Conservation (phyloP, 148 eudicot genomes). For the Rhododendron griersonianum region DNA sequence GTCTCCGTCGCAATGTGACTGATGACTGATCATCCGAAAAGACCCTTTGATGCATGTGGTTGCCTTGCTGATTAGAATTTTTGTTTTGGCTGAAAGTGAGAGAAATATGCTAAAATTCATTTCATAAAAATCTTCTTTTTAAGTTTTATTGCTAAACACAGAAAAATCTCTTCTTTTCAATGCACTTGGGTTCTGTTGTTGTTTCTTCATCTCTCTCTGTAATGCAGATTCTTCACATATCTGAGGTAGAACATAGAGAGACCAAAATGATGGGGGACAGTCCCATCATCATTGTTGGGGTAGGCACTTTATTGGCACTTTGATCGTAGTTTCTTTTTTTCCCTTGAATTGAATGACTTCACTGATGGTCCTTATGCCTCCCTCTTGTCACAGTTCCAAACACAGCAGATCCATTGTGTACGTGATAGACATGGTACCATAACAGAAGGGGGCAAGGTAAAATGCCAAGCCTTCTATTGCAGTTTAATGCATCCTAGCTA, state of each 20-base stretch:
- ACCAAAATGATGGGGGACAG: constrained; percentile 93
- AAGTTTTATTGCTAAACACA: not conserved
- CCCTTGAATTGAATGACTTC: not conserved
- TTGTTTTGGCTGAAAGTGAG: not conserved
- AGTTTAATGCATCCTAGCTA: not conserved
- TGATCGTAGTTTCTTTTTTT: not conserved
- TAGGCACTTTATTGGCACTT: constrained; percentile 21
- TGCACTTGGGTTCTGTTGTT: too few species aligned
- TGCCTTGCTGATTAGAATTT: not conserved
- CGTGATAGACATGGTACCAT: constrained; percentile 70
- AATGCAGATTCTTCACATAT: constrained; percentile 80
- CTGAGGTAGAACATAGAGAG: constrained; percentile 79
- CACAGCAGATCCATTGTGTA: constrained; percentile 83
- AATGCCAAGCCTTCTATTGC: not conserved
- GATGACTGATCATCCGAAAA: not conserved
- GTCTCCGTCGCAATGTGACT: not conserved
- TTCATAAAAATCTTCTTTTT: not conserved
- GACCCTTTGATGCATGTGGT: not conserved
- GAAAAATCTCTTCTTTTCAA: too few species aligned
- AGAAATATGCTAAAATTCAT: not conserved
- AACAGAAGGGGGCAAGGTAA: constrained; percentile 86
- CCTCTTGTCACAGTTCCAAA: constrained; percentile 65
- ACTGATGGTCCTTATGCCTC: constrained; percentile 13
- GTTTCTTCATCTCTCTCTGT: not conserved
- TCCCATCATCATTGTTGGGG: constrained; percentile 72